These are phyloP conservation scores for Rhododendron griersonianum DNA, from an alignment of 148 eudicot species.

Conservation along the genomic window DNA sequence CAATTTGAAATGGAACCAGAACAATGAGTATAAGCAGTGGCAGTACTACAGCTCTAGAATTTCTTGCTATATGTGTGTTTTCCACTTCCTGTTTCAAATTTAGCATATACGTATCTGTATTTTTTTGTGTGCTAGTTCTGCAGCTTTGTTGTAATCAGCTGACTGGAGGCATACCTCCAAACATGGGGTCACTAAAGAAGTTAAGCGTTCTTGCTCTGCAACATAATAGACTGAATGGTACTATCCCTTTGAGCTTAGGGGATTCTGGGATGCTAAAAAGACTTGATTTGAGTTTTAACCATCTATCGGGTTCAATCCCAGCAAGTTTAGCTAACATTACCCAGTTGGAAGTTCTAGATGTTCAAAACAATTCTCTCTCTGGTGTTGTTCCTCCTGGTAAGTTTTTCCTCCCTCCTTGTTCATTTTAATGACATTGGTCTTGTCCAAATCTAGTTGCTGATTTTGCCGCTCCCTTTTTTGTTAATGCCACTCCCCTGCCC, in stretches of 20 bases:
- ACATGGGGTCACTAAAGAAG: constrained; percentile 56
- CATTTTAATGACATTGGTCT: neutral
- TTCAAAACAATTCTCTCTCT: constrained; percentile 69
- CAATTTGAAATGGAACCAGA: neutral
- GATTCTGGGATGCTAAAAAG: constrained; percentile 46
- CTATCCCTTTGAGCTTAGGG: constrained; percentile 63
- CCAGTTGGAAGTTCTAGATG: constrained; percentile 45
- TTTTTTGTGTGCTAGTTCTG: constrained; percentile 48
- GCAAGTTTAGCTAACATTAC: constrained; percentile 35
- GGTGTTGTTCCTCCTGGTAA: constrained; percentile 73
- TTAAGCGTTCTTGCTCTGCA: constrained; percentile 55
- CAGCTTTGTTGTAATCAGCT: constrained; percentile 70
- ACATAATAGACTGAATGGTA: constrained; percentile 55
- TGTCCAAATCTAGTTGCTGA: neutral
- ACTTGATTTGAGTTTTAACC: constrained; percentile 72
- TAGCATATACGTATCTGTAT: neutral
- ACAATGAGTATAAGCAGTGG: neutral
- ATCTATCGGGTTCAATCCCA: constrained; percentile 75
- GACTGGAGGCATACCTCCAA: constrained; percentile 66
- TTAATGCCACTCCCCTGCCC: no score
- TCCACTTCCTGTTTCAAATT: neutral
- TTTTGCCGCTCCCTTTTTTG: no score
- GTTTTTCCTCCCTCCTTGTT: constrained; percentile 1
- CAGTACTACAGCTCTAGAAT: neutral
- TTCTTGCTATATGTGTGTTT: neutral